phyloP scores from a whole-genome alignment of 2,329 filamentous ascomycete genomes.

The Talaromyces verruculosus region DNA sequence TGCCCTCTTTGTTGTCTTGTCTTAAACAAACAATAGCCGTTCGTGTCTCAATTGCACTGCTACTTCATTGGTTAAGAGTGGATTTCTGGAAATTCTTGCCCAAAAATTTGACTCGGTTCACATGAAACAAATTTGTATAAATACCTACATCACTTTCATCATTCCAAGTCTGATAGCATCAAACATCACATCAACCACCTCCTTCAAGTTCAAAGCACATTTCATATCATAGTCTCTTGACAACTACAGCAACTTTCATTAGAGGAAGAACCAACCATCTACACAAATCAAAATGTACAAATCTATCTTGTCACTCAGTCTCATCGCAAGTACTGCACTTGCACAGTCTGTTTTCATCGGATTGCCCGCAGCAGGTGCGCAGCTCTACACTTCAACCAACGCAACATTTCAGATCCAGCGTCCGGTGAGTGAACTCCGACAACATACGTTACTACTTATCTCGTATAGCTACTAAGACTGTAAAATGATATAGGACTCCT shows the following conservation, averaged over 20 bases:
- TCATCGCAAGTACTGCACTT: constrained; percentile 28
- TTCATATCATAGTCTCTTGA: neutral
- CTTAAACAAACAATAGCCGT: neutral
- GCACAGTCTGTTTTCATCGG: constrained; percentile 32
- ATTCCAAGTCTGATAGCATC: neutral
- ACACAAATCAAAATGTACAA: constrained; percentile 28
- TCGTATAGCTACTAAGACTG: neutral
- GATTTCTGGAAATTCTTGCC: neutral
- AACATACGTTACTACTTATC: neutral
- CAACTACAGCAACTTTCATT: neutral
- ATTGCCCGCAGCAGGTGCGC: constrained; percentile 26
- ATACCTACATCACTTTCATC: neutral
- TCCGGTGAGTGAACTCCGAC: constrained; percentile 26
- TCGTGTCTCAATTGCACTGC: neutral
- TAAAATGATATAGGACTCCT: constrained; percentile 26
- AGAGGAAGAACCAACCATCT: neutral
- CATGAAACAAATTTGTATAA: neutral
- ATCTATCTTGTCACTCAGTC: constrained; percentile 24
- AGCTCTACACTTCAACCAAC: constrained; percentile 26
- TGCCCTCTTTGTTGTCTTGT: neutral
- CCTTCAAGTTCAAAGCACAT: neutral
- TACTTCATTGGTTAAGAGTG: neutral
- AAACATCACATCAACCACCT: neutral
- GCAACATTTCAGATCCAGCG: constrained; percentile 33
- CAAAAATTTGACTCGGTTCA: neutral